Evolutionary conservation across 2,329 filamentous ascomycete species (phyloP), one percentile per base, ranked within the genome.

Genomic region (Chrysosporium keratinophilum): DNA sequence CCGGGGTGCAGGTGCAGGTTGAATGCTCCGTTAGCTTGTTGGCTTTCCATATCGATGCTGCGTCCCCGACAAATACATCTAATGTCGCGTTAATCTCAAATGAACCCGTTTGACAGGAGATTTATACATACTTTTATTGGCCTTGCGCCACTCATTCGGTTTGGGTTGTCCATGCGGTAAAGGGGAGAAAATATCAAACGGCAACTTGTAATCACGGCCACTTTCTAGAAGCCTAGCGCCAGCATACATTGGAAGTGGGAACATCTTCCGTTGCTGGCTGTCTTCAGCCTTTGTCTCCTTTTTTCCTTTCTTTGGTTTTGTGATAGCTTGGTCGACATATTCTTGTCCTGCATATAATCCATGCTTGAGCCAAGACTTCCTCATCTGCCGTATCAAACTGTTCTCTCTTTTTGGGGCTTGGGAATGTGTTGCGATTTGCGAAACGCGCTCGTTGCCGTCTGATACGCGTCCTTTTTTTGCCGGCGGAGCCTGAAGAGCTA

Each of bases 41-140:
- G 64, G 88, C 88, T 67, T 87, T 87, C 88, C 89, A 95, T 62
- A 85, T 78, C 10, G 83, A 80, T 23, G 78, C 81, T 19, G 89
- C 87, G 62, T 94, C 86, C 39, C 88, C 89, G 61, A 95, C 84
- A 62, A 97, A 95, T 17, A 91, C 86, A 70, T 97, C 88, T 94
- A 60, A 7, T 39, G 46, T 28, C 20, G 35, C 15, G 14, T 55
- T 50, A 45, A 23, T 7, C 1, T 28, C 35, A 15, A 41, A 33
- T 43, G 6, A 43, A 6, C 11, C 5, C 15, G 15, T 20, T 23
- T n/a, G 23, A 9, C 14, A 17, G 39, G 20, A 42, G 3, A 19
- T 31, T 15, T 14, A n/a, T 15, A 70, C 84, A 75, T 75, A 94
- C 88, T 97, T 70, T 87, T 93, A 59, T 88, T 90, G 61, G 93